Base-by-base conservation (phyloP, 2,329 filamentous ascomycete genomes). In the Phialophora macrospora region DNA sequence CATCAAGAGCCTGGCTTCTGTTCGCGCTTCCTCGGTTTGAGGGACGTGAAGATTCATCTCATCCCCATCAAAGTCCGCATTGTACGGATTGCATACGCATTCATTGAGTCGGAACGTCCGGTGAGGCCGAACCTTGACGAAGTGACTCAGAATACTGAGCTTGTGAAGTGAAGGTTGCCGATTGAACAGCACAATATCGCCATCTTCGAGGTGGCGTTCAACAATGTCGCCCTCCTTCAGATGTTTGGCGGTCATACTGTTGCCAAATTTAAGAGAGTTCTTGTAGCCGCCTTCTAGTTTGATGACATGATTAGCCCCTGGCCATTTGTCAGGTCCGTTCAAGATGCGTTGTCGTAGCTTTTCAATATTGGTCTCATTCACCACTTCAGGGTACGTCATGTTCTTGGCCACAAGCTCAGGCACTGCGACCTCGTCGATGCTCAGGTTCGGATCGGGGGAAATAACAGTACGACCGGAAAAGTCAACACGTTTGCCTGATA, bases 31-130 rank as follows among this genome's bases (percentile, higher is more conserved):
- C 80, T 99, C 95, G 0, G 95, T 98, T 76, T 99, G 95, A 1
- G 95, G 95, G 17, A 99, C 93, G 79, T 99, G 95, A 55, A 99
- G 80, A 73, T 99, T 99, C 95, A 99, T 99, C 78, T 99, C 95
- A 73, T 99, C 95, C 66, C 95, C 95, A 74, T 99, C 95, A 72
- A 99, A 99, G 85, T 99, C 95, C 63, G 95, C 95, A 73, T 99
- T 99, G 83, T 99, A 99, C 3, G 95, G 95, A 68, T 91, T 93
- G 79, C 95, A 99, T 1, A 97, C 95, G 85, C 95, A 99, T 77
- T 99, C 95, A 76, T 99, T 99, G 20, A 99, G 84, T 62, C 95
- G 90, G 76, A 99, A 98, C 0, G 95, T 99, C 77, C 93, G 88
- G 89, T 95, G 96, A 0, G 94, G 95, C 57, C 95, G 88, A 56